phyloP scores from a whole-genome alignment of 805 yeast genomes.

The Cyberlindnera maritima region DNA sequence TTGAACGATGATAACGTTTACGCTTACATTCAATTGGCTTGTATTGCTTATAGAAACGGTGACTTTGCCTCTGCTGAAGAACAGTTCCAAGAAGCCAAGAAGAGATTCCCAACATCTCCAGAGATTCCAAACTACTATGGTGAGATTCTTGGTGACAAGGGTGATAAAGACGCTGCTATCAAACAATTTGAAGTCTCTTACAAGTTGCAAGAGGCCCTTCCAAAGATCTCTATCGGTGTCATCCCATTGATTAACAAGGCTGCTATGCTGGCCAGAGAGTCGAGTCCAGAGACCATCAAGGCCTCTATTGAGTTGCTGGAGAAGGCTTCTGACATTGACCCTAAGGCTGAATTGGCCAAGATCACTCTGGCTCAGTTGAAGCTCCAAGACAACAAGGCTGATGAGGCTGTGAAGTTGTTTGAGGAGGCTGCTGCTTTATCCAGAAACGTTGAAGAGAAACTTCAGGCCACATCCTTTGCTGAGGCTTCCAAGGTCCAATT shows the following conservation, averaged over 20 bases:
- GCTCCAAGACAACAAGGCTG: constrained; percentile 77
- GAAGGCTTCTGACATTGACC: constrained; percentile 79
- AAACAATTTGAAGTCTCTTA: constrained; percentile 85
- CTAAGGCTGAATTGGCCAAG: constrained; percentile 85
- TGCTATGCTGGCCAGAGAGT: constrained; percentile 57
- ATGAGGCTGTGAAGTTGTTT: constrained; percentile 77
- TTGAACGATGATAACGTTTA: constrained; percentile 74
- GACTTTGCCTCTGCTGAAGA: constrained; percentile 54
- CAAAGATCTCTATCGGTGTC: constrained; percentile 77
- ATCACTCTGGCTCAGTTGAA: constrained; percentile 89
- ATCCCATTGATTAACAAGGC: constrained; percentile 91
- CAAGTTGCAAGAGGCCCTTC: constrained; percentile 70
- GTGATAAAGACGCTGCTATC: constrained; percentile 67
- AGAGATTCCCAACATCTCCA: constrained; percentile 79
- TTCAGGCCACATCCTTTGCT: constrained; percentile 86
- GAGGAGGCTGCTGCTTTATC: constrained; percentile 81
- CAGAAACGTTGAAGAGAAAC: constrained; percentile 80
- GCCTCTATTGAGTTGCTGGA: constrained; percentile 65
- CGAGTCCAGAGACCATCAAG: constrained; percentile 40
- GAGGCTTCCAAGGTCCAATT: constrained; percentile 92
- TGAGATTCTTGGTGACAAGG: constrained; percentile 83
- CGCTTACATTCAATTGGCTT: constrained; percentile 89
- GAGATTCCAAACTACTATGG: constrained; percentile 96
- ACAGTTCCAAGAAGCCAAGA: constrained; percentile 65
- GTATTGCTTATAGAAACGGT: constrained; percentile 82